Conservation (phyloP, 225 moss, liverwort and hornwort genomes). For the Sphagnum tenellum region DNA sequence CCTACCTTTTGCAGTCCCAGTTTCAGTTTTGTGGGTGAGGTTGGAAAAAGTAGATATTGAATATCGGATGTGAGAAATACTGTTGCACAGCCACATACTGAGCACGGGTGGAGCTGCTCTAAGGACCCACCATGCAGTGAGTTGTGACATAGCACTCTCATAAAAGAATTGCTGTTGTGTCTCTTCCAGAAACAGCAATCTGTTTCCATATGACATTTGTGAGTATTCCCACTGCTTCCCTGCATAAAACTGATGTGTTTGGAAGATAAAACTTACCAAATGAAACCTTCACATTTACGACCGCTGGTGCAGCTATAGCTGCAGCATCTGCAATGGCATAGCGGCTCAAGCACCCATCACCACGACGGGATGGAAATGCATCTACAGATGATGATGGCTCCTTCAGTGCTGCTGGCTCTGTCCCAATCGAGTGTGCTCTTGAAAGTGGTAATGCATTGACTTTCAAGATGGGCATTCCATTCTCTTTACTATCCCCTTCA, state of each 20-base stretch:
- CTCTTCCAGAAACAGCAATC: too few relatives aligned
- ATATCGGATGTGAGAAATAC: too few relatives aligned
- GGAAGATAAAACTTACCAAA: conserved; percentile 28
- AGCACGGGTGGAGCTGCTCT: too few relatives aligned
- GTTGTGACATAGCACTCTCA: too few relatives aligned
- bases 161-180: too few relatives aligned
- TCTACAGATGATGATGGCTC: conserved; percentile 9
- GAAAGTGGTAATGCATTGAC: conserved; percentile 15
- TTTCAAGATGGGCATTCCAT: conserved; percentile 4
- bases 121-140: too few relatives aligned
- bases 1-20: too few relatives aligned
- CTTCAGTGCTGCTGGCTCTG: conserved; percentile 15
- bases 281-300: conserved; percentile 77
- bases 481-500: conserved; percentile 1
- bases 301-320: conserved; percentile 87
- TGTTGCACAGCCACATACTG: too few relatives aligned
- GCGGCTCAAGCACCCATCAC: conserved; percentile 39
- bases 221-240: background rate
- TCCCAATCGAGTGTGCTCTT: conserved; percentile 5
- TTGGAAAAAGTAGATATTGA: too few relatives aligned
- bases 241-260: background rate
- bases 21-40: too few relatives aligned
- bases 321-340: conserved; percentile 89
- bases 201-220: background rate
- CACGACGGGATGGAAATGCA: conserved; percentile 23